Percentiles rank a stretch among this genome's conserved stretches.
phyloP scores from a whole-genome alignment of 176 grass and related monocot genomes.

The Paspalum notatum region DNA sequence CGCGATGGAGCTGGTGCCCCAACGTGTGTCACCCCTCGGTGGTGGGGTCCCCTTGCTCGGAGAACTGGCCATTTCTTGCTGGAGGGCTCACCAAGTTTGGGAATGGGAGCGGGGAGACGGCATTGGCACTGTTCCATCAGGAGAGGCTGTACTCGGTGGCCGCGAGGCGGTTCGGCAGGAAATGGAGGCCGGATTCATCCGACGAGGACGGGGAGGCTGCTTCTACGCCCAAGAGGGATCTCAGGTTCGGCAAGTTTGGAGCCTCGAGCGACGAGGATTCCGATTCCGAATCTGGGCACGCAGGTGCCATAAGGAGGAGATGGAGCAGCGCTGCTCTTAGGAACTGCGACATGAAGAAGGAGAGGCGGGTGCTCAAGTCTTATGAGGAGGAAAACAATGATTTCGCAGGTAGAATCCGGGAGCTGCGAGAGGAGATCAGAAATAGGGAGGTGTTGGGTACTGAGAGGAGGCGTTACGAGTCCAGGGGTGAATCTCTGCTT shows the following conservation, averaged over 20 bases:
- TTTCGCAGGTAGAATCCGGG: conserved; percentile 51
- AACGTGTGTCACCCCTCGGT: conserved; percentile 55
- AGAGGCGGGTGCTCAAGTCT: conserved; percentile 55
- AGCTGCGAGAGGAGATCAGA: conserved; percentile 73
- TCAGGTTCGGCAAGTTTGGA: conserved; percentile 47
- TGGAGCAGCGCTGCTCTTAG: conserved; percentile 77
- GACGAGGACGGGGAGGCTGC: conserved; percentile 36
- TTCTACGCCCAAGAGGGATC: conserved; percentile 9
- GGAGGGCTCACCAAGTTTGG: conserved; percentile 11
- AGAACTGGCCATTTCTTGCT: not conserved
- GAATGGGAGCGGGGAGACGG: not conserved
- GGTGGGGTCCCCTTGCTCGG: not conserved
- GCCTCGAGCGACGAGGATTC: conserved; percentile 49
- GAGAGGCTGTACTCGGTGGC: conserved; percentile 41
- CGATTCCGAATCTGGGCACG: conserved; percentile 39
- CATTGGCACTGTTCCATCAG: conserved; percentile 30
- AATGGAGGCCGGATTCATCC: conserved; percentile 63
- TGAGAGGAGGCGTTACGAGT: conserved; percentile 51
- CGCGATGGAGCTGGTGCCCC: conserved; percentile 8
- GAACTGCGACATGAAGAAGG: conserved; percentile 71
- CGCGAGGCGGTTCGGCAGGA: conserved; percentile 38
- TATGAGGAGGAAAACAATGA: conserved; percentile 46
- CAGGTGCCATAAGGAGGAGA: conserved; percentile 51
- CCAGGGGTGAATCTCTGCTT: conserved; percentile 61
- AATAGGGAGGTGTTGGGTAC: conserved; percentile 51